Conservation (phyloP, 2,329 filamentous ascomycete species). For the Purpureocillium takamizusanense region DNA sequence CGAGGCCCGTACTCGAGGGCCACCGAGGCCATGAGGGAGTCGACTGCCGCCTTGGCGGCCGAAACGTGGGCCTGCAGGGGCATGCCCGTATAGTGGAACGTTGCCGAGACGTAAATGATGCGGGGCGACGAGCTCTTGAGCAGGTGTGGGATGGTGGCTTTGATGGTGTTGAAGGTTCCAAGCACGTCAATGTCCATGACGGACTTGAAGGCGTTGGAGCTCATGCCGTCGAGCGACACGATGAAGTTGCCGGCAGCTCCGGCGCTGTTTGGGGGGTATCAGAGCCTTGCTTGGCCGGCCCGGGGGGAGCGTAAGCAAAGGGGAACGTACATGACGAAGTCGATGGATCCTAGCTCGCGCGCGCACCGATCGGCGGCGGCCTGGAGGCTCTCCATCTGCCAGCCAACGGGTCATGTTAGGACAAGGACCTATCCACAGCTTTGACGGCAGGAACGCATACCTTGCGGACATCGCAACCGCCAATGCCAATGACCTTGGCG, state of each 20-base stretch:
- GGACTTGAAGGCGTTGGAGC: constrained; percentile 82
- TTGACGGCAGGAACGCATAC: constrained; percentile 25
- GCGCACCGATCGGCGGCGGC: constrained; percentile 71
- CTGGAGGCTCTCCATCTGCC: constrained; percentile 28
- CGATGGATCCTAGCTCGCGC: constrained; percentile 76
- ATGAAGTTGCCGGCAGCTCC: constrained; percentile 96
- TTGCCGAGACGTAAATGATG: constrained; percentile 84
- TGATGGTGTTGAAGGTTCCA: constrained; percentile 90
- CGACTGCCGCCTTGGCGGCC: constrained; percentile 84
- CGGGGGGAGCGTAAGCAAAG: no score
- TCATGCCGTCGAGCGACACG: constrained; percentile 72
- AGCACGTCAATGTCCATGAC: constrained; percentile 96
- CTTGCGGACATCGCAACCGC: constrained; percentile 69
- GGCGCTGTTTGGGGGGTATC: no score
- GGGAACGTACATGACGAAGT: constrained; percentile 78
- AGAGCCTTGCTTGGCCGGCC: no score
- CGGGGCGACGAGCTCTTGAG: constrained; percentile 67
- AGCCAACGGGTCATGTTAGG: no score
- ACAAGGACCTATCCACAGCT: no score
- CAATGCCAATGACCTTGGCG: constrained; percentile 79
- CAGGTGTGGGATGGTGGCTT: constrained; percentile 79
- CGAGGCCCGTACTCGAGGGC: constrained; percentile 84
- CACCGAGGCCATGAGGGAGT: constrained; percentile 71
- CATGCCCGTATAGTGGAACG: constrained; percentile 81
- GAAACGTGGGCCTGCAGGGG: constrained; percentile 84